Base-by-base conservation (phyloP, 495 filamentous ascomycete species). In the Penicillium macrosclerotiorum region DNA sequence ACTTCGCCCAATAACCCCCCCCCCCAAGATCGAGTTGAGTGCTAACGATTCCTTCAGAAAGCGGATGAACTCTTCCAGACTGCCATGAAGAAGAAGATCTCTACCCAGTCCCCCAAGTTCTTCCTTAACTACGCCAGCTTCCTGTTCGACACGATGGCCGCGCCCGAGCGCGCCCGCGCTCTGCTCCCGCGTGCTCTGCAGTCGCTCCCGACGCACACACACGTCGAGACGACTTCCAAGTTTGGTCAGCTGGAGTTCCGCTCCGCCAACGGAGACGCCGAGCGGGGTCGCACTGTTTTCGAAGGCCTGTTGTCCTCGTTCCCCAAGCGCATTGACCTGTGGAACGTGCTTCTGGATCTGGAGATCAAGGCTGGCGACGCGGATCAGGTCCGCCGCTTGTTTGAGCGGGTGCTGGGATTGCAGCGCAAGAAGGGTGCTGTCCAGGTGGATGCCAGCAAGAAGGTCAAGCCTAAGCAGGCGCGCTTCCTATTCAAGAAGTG, bases 41-140 rank as follows among this genome's bases (percentile, higher is more conserved):
- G 43, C 71, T 79, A 65, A 72, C 47, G 16, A 33, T 35, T 40
- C 34, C 26, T 52, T 68, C 59, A 94, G 85, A 85, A 90, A 83
- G 91, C 93, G 27, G 90, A 93, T 61, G 81, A 80, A 8, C 82
- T 97, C 56, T 97, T 96, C 76, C 83, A 88, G 60, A 68, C 76
- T 22, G 83, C 92, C 51, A 71, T 89, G 58, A 93, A 92, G 72
- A 93, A 90, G 66, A 95, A 92, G 68, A 83, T 91, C 54, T 84
- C 80, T 3, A 57, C 42, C 48, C 77, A 81, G 37, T 81, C 82
- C 8, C 83, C 85, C 13, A 75, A 84, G 35, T 81, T 96, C 63
- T 96, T 88, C 84, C 71, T 89, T 72, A 96, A 96, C 74, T 96
- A 96, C 67, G 92, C 91, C 32, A 86, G 83, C 59, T 96, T 96